These are phyloP conservation scores for Talaromyces atroroseus DNA, from an alignment of 2,329 filamentous ascomycete genomes.

Conservation along the genomic window DNA sequence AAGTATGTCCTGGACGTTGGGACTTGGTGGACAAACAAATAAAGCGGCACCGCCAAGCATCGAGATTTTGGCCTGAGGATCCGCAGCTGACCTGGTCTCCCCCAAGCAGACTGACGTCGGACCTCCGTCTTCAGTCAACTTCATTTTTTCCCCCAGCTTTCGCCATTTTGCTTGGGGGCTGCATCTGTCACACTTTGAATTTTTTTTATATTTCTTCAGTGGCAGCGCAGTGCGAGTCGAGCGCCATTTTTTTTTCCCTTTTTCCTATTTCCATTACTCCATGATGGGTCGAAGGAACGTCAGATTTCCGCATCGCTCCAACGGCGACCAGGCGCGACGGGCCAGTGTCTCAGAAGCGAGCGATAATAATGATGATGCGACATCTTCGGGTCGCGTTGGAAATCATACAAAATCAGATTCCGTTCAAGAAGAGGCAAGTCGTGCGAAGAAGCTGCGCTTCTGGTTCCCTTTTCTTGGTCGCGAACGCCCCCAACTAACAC, in stretches of 20 bases:
- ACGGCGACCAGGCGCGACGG: slow-evolving; percentile 13
- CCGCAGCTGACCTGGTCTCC: not conserved
- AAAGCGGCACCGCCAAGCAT: not conserved
- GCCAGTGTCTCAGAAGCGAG: slow-evolving; percentile 13
- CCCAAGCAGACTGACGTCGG: not conserved
- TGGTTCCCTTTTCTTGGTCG: not conserved
- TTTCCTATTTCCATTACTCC: slow-evolving; percentile 1
- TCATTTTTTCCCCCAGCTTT: not conserved
- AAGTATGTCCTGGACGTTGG: no score
- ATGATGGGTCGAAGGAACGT: slow-evolving; percentile 14
- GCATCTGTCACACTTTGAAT: not conserved
- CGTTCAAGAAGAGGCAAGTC: slow-evolving; percentile 31
- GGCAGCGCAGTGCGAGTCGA: not conserved
- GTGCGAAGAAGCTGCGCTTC: not conserved
- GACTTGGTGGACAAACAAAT: not conserved
- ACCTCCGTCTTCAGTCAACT: not conserved
- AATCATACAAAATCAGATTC: slow-evolving; percentile 21
- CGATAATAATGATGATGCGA: slow-evolving; percentile 5
- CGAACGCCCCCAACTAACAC: slow-evolving; percentile 2
- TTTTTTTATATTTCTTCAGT: not conserved
- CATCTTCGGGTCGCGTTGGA: slow-evolving; percentile 2
- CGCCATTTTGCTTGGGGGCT: not conserved
- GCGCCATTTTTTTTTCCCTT: not conserved
- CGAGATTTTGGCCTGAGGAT: not conserved
- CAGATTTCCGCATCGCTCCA: slow-evolving; percentile 14